Base-by-base conservation (phyloP, 345 rosid genomes). In the Pugionium dolabratum region DNA sequence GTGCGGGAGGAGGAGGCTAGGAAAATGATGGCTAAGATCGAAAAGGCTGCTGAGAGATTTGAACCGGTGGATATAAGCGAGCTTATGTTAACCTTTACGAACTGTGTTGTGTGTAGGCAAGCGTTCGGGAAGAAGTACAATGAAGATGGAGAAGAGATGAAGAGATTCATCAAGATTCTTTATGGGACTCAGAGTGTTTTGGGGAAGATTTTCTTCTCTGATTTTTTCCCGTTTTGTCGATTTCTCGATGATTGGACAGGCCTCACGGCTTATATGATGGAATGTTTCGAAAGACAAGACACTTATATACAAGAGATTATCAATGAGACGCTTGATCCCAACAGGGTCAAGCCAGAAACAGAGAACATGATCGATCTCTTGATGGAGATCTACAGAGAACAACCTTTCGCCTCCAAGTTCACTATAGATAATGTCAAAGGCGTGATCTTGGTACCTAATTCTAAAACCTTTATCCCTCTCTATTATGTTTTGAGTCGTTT, bases 101-200 rank as follows among this genome's bases (percentile, higher is more conserved):
- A 71, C 70, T 41, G 75, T 2, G 61, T 64, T 27, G 76, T 75
- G 32, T 78, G 81, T 43, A 66, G 79, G 9, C 55, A 66, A 59
- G 78, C 78, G 37, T 76, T 76, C 9, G 81, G 84, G 7, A 72
- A 61, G 51, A 75, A 73, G 64, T 75, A 71, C 44, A 77, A 65
- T 6, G 81, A 75, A n/a, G 75, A 75, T 0, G 79, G 78, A 1
- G 51, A 18, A 10, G 75, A 78, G 55, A 69, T 59, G 64, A 80
- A 53, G 11, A 68, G 70, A 39, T 78, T 80, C 42, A 75, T 75
- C 42, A 37, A 36, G 7, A 30, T 80, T 41, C 62, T 78, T 6
- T 59, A 56, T 4, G 81, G 77, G 50, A 45, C 71, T 32, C 73
- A 78, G 2, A 65, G 77, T 51, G 35, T 80, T 59, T 29, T 64